phyloP scores from a whole-genome alignment of 352 stramenopile species.

The Phytophthora pistaciae region DNA sequence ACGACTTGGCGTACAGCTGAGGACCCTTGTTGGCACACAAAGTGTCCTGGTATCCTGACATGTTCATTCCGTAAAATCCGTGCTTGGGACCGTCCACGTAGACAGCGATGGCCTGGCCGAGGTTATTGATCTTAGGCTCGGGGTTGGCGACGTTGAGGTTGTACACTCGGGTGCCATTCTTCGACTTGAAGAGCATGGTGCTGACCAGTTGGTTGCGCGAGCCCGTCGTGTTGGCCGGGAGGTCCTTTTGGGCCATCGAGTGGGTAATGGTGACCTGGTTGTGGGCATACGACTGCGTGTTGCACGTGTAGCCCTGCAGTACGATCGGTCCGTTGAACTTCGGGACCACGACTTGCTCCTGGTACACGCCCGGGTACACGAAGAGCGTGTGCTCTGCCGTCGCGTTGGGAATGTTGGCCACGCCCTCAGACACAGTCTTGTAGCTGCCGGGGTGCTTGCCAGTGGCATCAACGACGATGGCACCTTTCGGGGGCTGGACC shows the following conservation, averaged over 20 bases:
- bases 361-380: constrained; percentile 21
- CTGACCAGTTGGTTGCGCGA: constrained; percentile 16
- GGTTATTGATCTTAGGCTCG: constrained; percentile 6
- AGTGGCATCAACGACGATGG: constrained; percentile 22
- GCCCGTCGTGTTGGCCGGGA: constrained; percentile 1
- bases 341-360: constrained; percentile 21
- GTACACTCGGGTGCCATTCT: constrained; percentile 23
- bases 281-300: constrained; percentile 17
- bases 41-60: constrained; percentile 20
- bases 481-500: constrained; percentile 2
- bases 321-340: constrained; percentile 16
- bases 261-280: constrained; percentile 27
- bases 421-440: constrained; percentile 11
- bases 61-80: constrained; percentile 17
- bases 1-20: constrained; percentile 10
- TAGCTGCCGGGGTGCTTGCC: constrained; percentile 18
- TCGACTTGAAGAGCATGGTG: constrained; percentile 21
- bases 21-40: constrained; percentile 15
- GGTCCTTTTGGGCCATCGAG: constrained; percentile 17
- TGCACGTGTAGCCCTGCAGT: constrained; percentile 28
- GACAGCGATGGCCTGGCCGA: constrained; percentile 11
- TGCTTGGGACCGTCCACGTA: constrained; percentile 14
- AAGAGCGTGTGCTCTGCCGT: constrained; percentile 24
- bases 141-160: constrained; percentile 28
- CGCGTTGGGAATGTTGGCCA: constrained; percentile 25